Conservation (phyloP, 2,329 filamentous ascomycete species). For the Phialocephala sp. region DNA sequence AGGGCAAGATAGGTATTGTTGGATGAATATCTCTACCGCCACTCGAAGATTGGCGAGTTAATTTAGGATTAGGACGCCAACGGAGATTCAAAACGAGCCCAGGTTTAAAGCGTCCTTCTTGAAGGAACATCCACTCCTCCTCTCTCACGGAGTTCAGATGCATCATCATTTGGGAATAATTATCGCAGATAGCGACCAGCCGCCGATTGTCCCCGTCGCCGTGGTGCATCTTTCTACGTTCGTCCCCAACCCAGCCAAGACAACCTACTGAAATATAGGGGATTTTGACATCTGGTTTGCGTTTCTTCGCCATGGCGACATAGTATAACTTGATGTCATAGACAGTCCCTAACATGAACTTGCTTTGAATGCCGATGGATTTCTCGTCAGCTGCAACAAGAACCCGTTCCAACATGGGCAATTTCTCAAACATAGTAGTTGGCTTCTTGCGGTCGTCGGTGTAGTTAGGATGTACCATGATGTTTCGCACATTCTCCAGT, state of each 20-base stretch:
- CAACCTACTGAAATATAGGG: slow-evolving; percentile 35
- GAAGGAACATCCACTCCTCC: slow-evolving; percentile 31
- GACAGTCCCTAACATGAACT: slow-evolving; percentile 31
- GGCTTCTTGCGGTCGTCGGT: slow-evolving; percentile 28
- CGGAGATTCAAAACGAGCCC: slow-evolving; percentile 19
- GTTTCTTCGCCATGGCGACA: slow-evolving; percentile 12
- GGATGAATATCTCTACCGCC: neutral
- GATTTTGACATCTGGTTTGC: slow-evolving; percentile 12
- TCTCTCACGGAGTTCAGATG: slow-evolving; percentile 26
- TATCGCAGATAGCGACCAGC: slow-evolving; percentile 31
- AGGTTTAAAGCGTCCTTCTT: slow-evolving; percentile 17
- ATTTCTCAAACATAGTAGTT: slow-evolving; percentile 23
- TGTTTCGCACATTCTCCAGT: slow-evolving; percentile 24
- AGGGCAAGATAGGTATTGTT: neutral
- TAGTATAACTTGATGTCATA: slow-evolving; percentile 36
- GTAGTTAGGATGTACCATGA: slow-evolving; percentile 37
- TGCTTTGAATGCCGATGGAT: slow-evolving; percentile 32
- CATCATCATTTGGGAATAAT: slow-evolving; percentile 28
- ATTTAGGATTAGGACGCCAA: neutral
- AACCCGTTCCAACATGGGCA: slow-evolving; percentile 23
- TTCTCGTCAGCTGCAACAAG: slow-evolving; percentile 35
- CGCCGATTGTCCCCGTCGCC: slow-evolving; percentile 29
- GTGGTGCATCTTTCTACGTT: slow-evolving; percentile 29
- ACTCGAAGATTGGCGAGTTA: neutral
- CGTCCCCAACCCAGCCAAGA: slow-evolving; percentile 32